phyloP scores from a whole-genome alignment of 495 filamentous ascomycete genomes.

The Trichoderma erinaceum region DNA sequence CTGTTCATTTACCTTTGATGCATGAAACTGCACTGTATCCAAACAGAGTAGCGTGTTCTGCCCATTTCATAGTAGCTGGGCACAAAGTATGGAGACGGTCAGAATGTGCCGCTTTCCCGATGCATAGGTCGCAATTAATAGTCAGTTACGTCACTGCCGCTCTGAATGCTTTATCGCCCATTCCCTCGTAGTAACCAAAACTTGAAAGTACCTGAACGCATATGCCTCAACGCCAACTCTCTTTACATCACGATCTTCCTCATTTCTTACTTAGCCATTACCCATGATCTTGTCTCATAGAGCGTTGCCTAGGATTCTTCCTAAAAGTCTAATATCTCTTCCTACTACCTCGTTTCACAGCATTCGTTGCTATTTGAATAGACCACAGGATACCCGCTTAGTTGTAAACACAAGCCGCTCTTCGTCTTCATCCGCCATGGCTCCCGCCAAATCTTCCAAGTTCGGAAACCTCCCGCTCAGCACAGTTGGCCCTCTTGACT shows the following conservation, averaged over 20 bases:
- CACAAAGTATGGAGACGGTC: not conserved
- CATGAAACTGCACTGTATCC: no score
- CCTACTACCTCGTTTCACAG: not conserved
- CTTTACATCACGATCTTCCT: not conserved
- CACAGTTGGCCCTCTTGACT: slow-evolving; percentile 57
- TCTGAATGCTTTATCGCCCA: not conserved
- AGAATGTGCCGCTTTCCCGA: not conserved
- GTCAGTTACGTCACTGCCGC: slow-evolving; percentile 6
- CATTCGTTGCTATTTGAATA: not conserved
- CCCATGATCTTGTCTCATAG: not conserved
- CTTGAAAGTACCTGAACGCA: not conserved
- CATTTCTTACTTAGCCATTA: not conserved
- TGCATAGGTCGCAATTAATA: not conserved
- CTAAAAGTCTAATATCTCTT: not conserved
- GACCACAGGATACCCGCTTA: not conserved
- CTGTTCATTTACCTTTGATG: not conserved
- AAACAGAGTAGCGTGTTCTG: no score
- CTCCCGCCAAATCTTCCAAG: slow-evolving; percentile 32
- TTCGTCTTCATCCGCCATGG: slow-evolving; percentile 18
- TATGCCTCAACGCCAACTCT: not conserved
- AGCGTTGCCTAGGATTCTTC: not conserved
- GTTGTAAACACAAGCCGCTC: not conserved
- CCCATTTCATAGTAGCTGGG: no score
- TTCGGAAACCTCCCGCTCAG: slow-evolving; percentile 58
- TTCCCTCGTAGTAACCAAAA: not conserved